These are phyloP conservation scores for Ogataea degrootiae DNA, from an alignment of 805 yeast species.

Conservation along the genomic window DNA sequence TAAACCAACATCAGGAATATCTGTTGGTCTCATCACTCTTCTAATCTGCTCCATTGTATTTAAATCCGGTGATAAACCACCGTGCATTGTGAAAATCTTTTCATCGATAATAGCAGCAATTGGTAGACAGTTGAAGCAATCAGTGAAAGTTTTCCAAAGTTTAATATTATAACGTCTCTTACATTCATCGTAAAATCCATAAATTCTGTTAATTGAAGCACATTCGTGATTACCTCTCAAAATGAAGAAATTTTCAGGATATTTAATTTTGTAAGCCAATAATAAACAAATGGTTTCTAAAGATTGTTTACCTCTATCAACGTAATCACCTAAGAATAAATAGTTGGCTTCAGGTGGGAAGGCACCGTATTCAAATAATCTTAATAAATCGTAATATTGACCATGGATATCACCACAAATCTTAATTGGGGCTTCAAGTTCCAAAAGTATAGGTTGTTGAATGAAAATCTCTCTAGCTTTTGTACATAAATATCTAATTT, in stretches of 20 bases:
- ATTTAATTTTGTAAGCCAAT: conserved; percentile 94
- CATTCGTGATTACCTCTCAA: conserved; percentile 98
- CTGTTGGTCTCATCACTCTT: conserved; percentile 99
- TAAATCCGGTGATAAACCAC: conserved; percentile 95
- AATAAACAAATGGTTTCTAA: conserved; percentile 91
- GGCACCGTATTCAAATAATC: conserved; percentile 97
- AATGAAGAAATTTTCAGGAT: conserved; percentile 96
- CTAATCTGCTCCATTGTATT: conserved; percentile 98
- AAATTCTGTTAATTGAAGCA: conserved; percentile 95
- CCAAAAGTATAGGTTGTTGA: conserved; percentile 93
- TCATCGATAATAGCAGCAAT: conserved; percentile 98
- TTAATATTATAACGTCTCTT: conserved; percentile 97
- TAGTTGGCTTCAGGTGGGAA: conserved; percentile 99
- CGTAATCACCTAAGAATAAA: conserved; percentile 93
- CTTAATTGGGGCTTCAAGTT: conserved; percentile 95
- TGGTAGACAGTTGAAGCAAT: conserved; percentile 97
- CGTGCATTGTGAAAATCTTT: conserved; percentile 98
- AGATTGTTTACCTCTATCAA: conserved; percentile 97
- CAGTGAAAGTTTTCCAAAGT: conserved; percentile 98
- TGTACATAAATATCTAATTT: conserved; percentile 91
- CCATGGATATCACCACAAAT: conserved; percentile 99
- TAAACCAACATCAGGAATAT: conserved; percentile 96
- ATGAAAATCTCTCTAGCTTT: conserved; percentile 97
- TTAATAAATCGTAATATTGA: conserved; percentile 91
- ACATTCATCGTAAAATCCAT: conserved; percentile 98